Percentiles rank a stretch among this genome's conserved stretches.
phyloP scores from a whole-genome alignment of 352 stramenopile genomes.

The Globisporangium rhizosaccharum region DNA sequence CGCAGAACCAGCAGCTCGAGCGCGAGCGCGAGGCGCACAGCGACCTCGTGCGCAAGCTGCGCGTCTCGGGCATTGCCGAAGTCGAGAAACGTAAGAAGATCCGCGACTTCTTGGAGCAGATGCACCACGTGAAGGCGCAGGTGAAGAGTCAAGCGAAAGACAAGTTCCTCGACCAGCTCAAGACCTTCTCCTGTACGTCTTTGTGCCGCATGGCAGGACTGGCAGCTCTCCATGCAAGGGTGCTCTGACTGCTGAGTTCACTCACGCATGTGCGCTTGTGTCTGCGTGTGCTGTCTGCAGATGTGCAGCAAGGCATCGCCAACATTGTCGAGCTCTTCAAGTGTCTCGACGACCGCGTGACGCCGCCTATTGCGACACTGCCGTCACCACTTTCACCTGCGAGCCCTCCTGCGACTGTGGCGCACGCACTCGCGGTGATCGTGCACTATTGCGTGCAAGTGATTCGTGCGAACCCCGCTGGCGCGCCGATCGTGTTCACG shows the following conservation, averaged over 20 bases:
- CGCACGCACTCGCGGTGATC: constrained; percentile 3
- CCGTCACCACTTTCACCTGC: constrained; percentile 11
- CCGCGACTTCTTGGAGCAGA: constrained; percentile 45
- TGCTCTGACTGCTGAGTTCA: too few relatives aligned
- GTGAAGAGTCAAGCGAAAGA: constrained; percentile 37
- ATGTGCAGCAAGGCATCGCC: constrained; percentile 48
- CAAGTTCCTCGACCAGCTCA: constrained; percentile 31
- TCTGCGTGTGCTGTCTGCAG: constrained; percentile 10
- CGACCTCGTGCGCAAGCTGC: constrained; percentile 29
- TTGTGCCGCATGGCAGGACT: neutral
- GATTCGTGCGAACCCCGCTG: constrained; percentile 7
- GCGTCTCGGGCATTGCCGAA: constrained; percentile 40
- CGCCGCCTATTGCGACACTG: constrained; percentile 7
- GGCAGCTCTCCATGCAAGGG: neutral
- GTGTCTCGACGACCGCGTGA: constrained; percentile 36
- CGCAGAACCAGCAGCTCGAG: constrained; percentile 23
- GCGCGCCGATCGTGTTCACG: constrained; percentile 17
- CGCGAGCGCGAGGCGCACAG: constrained; percentile 22
- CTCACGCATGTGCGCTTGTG: neutral
- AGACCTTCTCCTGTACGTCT: constrained; percentile 44
- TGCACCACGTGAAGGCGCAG: constrained; percentile 28
- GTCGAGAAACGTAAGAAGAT: constrained; percentile 50
- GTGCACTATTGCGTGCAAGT: constrained; percentile 11
- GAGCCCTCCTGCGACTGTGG: neutral
- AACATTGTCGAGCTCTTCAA: constrained; percentile 52